A percentile compares a stretch with the other conserved stretches of the same genome.
These are phyloP conservation scores for Graphilbum sp. DNA, from an alignment of 2,329 filamentous ascomycete genomes.

Conservation along the genomic window DNA sequence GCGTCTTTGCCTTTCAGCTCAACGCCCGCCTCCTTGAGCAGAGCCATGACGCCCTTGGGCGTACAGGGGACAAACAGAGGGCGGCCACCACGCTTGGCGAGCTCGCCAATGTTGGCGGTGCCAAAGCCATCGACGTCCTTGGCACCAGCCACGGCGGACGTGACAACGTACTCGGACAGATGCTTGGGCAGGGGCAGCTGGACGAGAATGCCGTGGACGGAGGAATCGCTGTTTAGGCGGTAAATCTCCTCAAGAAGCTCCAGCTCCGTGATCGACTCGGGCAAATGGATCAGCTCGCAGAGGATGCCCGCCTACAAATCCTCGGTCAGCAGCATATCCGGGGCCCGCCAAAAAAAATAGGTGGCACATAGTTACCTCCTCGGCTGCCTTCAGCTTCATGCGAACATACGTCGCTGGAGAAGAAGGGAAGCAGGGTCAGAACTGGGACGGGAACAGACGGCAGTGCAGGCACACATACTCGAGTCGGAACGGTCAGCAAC, in stretches of 20 bases:
- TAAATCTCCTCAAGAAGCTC: conserved; percentile 75
- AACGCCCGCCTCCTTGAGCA: conserved; percentile 71
- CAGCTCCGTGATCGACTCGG: conserved; percentile 63
- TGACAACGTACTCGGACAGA: conserved; percentile 79
- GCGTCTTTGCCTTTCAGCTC: conserved; percentile 80
- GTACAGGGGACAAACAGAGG: conserved; percentile 91
- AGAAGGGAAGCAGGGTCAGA: too few species aligned
- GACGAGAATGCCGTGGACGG: conserved; percentile 82
- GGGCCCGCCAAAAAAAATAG: neutral
- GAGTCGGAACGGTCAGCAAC: conserved; percentile 91
- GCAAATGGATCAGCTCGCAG: conserved; percentile 73
- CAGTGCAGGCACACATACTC: conserved; percentile 34
- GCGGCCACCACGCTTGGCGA: conserved; percentile 83
- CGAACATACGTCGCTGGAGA: conserved; percentile 93
- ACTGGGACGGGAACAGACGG: too few species aligned
- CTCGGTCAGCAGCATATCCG: neutral
- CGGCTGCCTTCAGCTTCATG: conserved; percentile 97
- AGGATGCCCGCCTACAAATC: conserved; percentile 81
- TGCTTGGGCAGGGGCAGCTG: conserved; percentile 82
- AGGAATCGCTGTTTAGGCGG: conserved; percentile 69
- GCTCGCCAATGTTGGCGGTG: conserved; percentile 82
- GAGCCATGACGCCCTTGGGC: conserved; percentile 89
- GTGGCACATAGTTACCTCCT: conserved; percentile 45
- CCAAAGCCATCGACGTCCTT: conserved; percentile 99
- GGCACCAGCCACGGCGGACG: conserved; percentile 76